A percentile compares a stretch with the other conserved stretches of the same genome.
Conservation (phyloP, 2,329 filamentous ascomycete species). For the Colletotrichum theobromicola region DNA sequence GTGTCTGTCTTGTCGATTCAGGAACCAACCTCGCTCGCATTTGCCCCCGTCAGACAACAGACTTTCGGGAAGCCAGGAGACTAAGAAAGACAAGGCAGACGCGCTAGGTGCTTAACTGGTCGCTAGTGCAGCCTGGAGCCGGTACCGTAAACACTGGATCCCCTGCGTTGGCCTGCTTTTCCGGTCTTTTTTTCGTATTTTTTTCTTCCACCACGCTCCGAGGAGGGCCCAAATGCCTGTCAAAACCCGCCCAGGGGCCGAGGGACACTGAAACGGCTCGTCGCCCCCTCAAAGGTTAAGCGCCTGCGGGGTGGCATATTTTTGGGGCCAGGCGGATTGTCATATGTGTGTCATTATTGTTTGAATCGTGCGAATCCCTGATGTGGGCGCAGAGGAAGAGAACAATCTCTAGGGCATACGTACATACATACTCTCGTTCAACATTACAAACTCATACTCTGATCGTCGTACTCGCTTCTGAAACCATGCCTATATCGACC, state of each 20-base stretch:
- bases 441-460: not conserved
- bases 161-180: not conserved
- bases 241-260: not conserved
- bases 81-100: not conserved
- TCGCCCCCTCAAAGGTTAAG: not conserved
- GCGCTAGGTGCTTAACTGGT: not conserved
- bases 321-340: not conserved
- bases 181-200: not conserved
- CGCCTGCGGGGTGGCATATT: constrained; percentile 3
- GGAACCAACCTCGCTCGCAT: not conserved
- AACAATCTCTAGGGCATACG: not conserved
- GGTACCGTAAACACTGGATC: not conserved
- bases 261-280: constrained; percentile 5
- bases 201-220: not conserved
- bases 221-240: not conserved
- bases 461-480: not conserved
- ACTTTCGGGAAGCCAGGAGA: not conserved
- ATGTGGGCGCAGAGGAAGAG: not conserved
- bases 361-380: constrained; percentile 1
- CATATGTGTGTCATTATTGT: constrained; percentile 18
- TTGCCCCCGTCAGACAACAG: not conserved
- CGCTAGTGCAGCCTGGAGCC: not conserved
- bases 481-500: not conserved
- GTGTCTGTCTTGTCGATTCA: not conserved
- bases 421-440: not conserved